Evolutionary conservation across 352 stramenopile species (phyloP), one percentile per base, ranked within the genome.

Genomic region (Phytophthora aleatoria): DNA sequence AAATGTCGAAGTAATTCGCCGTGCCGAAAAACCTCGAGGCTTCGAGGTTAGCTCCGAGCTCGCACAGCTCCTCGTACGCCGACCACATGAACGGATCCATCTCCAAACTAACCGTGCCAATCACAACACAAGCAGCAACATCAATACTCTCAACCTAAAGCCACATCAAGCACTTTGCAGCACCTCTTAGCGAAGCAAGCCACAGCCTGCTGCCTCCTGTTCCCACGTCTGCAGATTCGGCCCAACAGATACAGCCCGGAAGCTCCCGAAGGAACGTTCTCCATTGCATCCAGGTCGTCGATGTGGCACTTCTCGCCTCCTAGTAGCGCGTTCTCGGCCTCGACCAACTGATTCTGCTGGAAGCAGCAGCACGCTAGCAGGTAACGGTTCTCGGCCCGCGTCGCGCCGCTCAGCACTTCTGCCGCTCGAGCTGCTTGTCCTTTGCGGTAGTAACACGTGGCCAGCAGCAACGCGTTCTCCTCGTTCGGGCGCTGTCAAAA

Each of bases 281-380:
- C 43, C 30, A 64, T 41, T 36, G 71, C 28, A 16, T 69, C 57
- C 30, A 61, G n/a, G 5, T 69, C 53, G 7, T 71, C 56, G 8
- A 75, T 53, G 6, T 69, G 50, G 33, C 44, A 63, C 38, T 61
- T 69, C 27, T 74, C 75, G 48, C 69, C 72, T 30, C 89, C 68
- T 3, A 97, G 63, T 28, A 99, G 72, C 35, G 90, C 92, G 56
- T 94, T 93, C 84, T 99, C 96, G 0, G 95, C 96, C 54, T 98
- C 92, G 0, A 78, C 69, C 35, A 93, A 61, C 39, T 81, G 76
- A 3, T 75, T 74, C n/a, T 82, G 79, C 53, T 94, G 69, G 61
- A 94, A 86, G 71, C 77, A 94, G 70, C 87, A 96, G 5, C 75
- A 50, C 0, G 83, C 81, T 57, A 95, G 63, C 50, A 92, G 61